Percentiles rank a stretch among this genome's conserved stretches.
phyloP scores from a whole-genome alignment of 805 yeast species.

The Nakazawaea sp. region DNA sequence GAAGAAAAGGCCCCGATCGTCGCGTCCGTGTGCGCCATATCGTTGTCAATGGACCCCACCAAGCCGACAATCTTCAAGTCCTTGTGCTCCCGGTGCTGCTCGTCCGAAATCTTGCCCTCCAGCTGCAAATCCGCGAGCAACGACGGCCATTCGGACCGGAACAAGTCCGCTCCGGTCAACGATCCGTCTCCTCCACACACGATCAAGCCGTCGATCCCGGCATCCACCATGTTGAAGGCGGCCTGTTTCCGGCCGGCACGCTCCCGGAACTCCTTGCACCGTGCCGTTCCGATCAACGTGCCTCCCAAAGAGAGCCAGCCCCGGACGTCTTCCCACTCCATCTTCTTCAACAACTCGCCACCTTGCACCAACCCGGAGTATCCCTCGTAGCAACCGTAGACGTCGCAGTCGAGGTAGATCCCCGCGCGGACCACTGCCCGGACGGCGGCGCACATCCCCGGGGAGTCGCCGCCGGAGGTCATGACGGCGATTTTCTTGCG shows the following conservation, averaged over 20 bases:
- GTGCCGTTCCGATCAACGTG: constrained; percentile 93
- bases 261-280: constrained; percentile 81
- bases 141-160: constrained; percentile 92
- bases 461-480: constrained; percentile 83
- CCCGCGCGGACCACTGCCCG: constrained; percentile 68
- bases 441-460: constrained; percentile 75
- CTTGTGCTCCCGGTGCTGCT: constrained; percentile 54
- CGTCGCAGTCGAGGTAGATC: constrained; percentile 57
- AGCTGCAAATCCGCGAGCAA: constrained; percentile 65
- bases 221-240: constrained; percentile 74
- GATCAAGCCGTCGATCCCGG: constrained; percentile 90
- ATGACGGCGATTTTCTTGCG: constrained; percentile 58
- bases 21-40: constrained; percentile 94
- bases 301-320: constrained; percentile 94
- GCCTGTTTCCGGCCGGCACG: constrained; percentile 78
- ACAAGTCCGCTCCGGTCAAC: constrained; percentile 92
- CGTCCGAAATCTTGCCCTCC: constrained; percentile 48
- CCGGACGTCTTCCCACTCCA: constrained; percentile 92
- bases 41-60: constrained; percentile 97
- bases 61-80: constrained; percentile 84
- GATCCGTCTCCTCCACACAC: constrained; percentile 99
- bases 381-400: constrained; percentile 67
- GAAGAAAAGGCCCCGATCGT: constrained; percentile 97
- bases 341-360: constrained; percentile 55
- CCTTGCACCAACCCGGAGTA: constrained; percentile 68